Evolutionary conservation across 2,329 filamentous ascomycete genomes (phyloP).

Genomic region (Acrocalymma vagum): DNA sequence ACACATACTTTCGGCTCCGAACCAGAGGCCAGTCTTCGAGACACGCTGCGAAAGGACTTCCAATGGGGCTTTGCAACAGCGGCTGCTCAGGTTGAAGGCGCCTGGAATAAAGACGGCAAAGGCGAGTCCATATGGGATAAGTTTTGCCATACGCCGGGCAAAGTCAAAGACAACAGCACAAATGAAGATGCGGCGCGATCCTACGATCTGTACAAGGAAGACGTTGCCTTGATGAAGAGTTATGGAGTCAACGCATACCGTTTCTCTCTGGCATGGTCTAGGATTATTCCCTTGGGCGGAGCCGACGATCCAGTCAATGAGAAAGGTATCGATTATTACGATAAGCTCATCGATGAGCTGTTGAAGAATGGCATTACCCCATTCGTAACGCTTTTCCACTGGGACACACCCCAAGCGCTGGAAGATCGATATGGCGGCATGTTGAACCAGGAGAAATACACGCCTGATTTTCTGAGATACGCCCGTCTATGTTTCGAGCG

Average conservation of each 20-base stretch:
- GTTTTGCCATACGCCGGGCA: conserved; percentile 50
- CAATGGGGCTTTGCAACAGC: conserved; percentile 54
- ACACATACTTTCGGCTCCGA: conserved; percentile 13
- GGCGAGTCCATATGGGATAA: conserved; percentile 54
- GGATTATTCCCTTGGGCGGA: conserved; percentile 27
- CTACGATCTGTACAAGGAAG: conserved; percentile 59
- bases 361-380: conserved; percentile 22
- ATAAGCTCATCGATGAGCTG: conserved; percentile 24
- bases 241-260: conserved; percentile 28
- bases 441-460: conserved; percentile 29
- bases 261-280: conserved; percentile 26
- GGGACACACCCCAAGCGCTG: conserved; percentile 26
- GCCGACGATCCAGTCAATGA: conserved; percentile 25
- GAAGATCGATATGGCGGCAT: conserved; percentile 26
- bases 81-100: conserved; percentile 55
- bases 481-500: conserved; percentile 49
- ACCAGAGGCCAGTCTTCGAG: conserved; percentile 13
- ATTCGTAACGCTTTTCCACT: conserved; percentile 29
- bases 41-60: conserved; percentile 47
- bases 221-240: conserved; percentile 26
- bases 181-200: conserved; percentile 30
- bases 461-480: conserved; percentile 45
- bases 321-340: conserved; percentile 22
- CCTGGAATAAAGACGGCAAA: conserved; percentile 53
- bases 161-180: conserved; percentile 51